Evolutionary conservation across 83 land plant species (phyloP), one percentile per base, ranked within the genome.

Genomic region (Thuja plicata): DNA sequence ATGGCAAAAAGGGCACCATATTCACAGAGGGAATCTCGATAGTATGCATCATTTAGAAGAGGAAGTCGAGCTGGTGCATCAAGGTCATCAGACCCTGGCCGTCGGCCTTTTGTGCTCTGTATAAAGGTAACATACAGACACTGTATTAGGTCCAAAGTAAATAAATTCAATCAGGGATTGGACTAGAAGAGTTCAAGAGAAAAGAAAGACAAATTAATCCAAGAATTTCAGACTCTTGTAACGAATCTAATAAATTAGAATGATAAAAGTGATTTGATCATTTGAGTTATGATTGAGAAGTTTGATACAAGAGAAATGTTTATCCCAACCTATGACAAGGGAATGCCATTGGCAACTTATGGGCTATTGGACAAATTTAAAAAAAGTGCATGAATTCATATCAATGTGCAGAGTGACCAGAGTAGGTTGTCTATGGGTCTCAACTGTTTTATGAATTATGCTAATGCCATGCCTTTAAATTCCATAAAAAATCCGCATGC

Each of bases 51-150:
- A 66, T 87, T 94, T 35, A 98, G 94, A 89, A 98, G 93, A 35
- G 98, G 96, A 89, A 98, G 95, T 35, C 99, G 97, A 84, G 95
- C 92, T 89, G 99, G 90, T 43, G 94, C 96, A 93, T 98, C 99
- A 71, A 98, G 87, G 84, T 98, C 99, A 92, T 98, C 99, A 41
- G 78, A 91, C 41, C 94, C 92, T 74, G 93, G 95, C 89, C 99
- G 92, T 71, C 96, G 93, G 40, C 96, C 99, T 91, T 90, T 93
- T 9, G 96, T 86, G 71, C 87, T 86, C 87, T 86, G 71, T 38
- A 86, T 21, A n/a, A 52, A 86, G 17, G 55, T 21, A 43, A 21
- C 24, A 19, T 45, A 5, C 32, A 46, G 30, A 83, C 85, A 15
- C 83, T 24, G 4, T 10, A 38, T 41, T 46, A 83, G 85, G 16